Evolutionary conservation across 176 grass and related monocot species (phyloP), one percentile per base, ranked within the genome.

Genomic region (Phragmites australis): DNA sequence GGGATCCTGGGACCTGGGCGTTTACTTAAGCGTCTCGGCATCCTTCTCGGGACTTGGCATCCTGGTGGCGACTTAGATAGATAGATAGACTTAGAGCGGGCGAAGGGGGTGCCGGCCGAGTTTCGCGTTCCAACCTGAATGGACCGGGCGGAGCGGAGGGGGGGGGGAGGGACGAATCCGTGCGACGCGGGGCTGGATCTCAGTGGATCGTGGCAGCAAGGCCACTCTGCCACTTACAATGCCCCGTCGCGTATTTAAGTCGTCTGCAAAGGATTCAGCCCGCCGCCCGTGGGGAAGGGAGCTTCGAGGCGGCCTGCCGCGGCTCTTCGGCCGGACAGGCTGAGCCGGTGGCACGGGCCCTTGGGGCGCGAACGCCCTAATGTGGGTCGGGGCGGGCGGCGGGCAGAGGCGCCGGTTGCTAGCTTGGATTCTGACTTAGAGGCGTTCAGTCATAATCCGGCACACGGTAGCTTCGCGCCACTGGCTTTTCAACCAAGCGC

Each of bases 201-300:
- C 76, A 89, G 78, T 85, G 87, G 87, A 89, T 85, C 76, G 58
- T 85, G 87, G 87, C 82, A 89, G 87, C 82, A 89, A 89, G 87
- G 82, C 87, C 87, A 89, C 82, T 85, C 76, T 89, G 50, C 82
- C 87, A 75, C 87, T 89, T 89, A 89, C 74, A 89, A 89, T 89
- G 75, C 74, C 87, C 78, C 72, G 72, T 86, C 78, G 88, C 78
- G 65, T 90, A 83, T 83, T 83, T 83, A 82, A 82, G 79, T 82
- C 79, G 66, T 82, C 37, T 72, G 79, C 79, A 82, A 82, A 82
- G 79, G 79, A 82, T 82, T 82, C 79, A 30, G 64, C 77, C 77
- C 45, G 44, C 45, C 62, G 77, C 51, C 85, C 76, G 82, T 79
- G 19, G 21, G 60, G 76, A 79, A 79, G 44, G 44, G 76, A 79